These are phyloP conservation scores for Centaurea solstitialis DNA, from an alignment of 129 eudicot genomes.

Conservation along the genomic window DNA sequence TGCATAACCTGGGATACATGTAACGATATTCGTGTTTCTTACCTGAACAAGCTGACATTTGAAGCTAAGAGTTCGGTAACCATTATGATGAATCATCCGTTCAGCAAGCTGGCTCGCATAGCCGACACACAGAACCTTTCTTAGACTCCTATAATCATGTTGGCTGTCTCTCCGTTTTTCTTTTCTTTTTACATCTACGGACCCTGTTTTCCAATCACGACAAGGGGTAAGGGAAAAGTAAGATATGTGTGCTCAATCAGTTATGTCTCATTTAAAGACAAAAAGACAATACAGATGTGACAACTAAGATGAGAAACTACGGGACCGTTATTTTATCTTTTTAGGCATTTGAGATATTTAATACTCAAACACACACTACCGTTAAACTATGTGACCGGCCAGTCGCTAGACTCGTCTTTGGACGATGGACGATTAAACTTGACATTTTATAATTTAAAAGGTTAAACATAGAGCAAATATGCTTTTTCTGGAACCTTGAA, in stretches of 20 bases:
- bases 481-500: conserved; percentile 11
- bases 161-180: conserved; percentile 58
- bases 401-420: background rate
- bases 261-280: background rate
- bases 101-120: conserved; percentile 96
- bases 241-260: background rate
- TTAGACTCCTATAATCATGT: conserved; percentile 60
- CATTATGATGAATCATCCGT: conserved; percentile 87
- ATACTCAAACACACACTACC: background rate
- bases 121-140: conserved; percentile 81
- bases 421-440: background rate
- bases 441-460: conserved; percentile 1
- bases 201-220: conserved; percentile 30
- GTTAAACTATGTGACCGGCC: background rate
- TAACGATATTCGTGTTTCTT: background rate
- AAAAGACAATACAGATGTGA: background rate
- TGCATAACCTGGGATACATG: background rate
- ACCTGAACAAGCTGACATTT: conserved; percentile 95
- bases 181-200: conserved; percentile 61
- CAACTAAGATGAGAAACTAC: background rate
- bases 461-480: background rate
- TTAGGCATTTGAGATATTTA: conserved; percentile 1
- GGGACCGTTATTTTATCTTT: background rate
- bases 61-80: conserved; percentile 79
- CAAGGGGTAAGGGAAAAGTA: background rate